phyloP scores from a whole-genome alignment of 1,284 basidiomycete species.

The Agroathelia rolfsii region DNA sequence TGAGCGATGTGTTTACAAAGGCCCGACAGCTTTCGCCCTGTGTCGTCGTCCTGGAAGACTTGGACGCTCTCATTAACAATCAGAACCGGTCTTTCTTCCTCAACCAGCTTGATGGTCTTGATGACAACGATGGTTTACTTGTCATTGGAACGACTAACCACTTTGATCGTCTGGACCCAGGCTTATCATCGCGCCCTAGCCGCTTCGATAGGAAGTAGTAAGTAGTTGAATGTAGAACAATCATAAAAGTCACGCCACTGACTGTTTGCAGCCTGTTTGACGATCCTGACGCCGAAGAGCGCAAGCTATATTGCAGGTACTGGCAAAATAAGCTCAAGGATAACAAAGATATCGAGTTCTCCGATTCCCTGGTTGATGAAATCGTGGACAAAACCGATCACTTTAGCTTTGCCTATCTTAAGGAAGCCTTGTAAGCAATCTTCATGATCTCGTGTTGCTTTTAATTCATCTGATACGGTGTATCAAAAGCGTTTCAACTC shows the following conservation, averaged over 20 bases:
- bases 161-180: constrained; percentile 68
- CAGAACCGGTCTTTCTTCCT: constrained; percentile 76
- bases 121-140: constrained; percentile 68
- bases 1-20: constrained; percentile 54
- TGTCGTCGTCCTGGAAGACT: constrained; percentile 70
- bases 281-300: constrained; percentile 54
- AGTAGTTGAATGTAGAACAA: constrained; percentile 25
- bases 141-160: constrained; percentile 80
- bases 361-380: constrained; percentile 50
- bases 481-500: constrained; percentile 45
- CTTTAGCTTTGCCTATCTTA: constrained; percentile 78
- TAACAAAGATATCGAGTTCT: constrained; percentile 55
- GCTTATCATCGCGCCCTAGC: constrained; percentile 65
- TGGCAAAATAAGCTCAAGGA: constrained; percentile 66
- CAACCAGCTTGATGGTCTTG: constrained; percentile 70
- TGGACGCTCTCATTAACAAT: constrained; percentile 73
- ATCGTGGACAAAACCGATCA: constrained; percentile 48
- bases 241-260: background rate
- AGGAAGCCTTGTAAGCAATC: constrained; percentile 68
- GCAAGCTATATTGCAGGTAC: constrained; percentile 57
- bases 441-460: background rate
- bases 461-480: constrained; percentile 1
- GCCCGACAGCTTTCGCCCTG: constrained; percentile 63
- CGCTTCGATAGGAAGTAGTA: constrained; percentile 81
- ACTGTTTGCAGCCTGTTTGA: constrained; percentile 39